These are phyloP conservation scores for Kodamaea alishanica DNA, from an alignment of 1,139 yeast genomes.

Conservation along the genomic window DNA sequence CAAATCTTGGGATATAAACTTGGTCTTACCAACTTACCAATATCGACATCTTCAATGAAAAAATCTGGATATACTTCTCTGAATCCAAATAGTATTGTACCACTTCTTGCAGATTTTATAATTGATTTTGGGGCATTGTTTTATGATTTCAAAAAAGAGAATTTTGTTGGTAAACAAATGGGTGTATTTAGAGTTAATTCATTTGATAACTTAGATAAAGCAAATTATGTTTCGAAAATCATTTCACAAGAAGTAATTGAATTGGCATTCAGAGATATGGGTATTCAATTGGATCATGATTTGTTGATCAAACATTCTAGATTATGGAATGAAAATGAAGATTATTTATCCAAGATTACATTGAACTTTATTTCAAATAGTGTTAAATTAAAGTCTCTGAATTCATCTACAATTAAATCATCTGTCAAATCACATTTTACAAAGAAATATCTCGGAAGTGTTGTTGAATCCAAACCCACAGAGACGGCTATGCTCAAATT, in stretches of 20 bases:
- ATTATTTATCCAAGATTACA: slow-evolving; percentile 43
- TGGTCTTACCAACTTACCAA: slow-evolving; percentile 31
- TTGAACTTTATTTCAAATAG: slow-evolving; percentile 33
- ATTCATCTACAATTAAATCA: slow-evolving; percentile 31
- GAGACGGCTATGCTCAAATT: slow-evolving; percentile 48
- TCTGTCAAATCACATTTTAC: slow-evolving; percentile 44
- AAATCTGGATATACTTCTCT: slow-evolving; percentile 35
- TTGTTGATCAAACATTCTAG: slow-evolving; percentile 50
- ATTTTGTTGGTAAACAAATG: slow-evolving; percentile 60
- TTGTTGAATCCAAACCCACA: slow-evolving; percentile 39
- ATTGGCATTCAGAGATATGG: slow-evolving; percentile 54
- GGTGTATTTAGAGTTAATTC: slow-evolving; percentile 68
- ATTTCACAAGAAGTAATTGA: slow-evolving; percentile 61
- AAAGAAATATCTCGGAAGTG: slow-evolving; percentile 44
- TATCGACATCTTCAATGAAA: slow-evolving; percentile 31
- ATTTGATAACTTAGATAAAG: slow-evolving; percentile 61
- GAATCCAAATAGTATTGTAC: slow-evolving; percentile 38
- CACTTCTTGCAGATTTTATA: slow-evolving; percentile 44
- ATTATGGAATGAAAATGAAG: slow-evolving; percentile 62
- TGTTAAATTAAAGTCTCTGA: slow-evolving; percentile 28
- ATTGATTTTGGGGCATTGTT: slow-evolving; percentile 65
- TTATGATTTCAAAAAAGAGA: slow-evolving; percentile 45
- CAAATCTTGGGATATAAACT: slow-evolving; percentile 17
- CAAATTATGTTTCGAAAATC: slow-evolving; percentile 55
- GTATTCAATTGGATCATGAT: slow-evolving; percentile 34